Conservation (phyloP, 768 basidiomycete species). For the Tephrocybe sp. region DNA sequence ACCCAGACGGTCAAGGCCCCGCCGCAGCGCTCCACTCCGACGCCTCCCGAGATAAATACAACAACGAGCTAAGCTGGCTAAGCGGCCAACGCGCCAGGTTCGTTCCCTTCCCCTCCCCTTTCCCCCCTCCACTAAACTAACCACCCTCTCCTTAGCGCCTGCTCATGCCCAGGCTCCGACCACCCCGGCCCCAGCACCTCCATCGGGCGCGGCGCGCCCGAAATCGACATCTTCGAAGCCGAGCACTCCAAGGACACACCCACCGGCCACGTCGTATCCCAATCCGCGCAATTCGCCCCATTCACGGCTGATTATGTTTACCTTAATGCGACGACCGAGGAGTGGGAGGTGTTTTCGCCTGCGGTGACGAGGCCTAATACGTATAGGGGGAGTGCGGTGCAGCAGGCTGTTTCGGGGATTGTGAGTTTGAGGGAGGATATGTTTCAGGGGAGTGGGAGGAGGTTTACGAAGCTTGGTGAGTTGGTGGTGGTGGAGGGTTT, state of each 20-base stretch:
- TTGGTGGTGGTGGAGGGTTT: no score
- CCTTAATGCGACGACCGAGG: conserved; percentile 26
- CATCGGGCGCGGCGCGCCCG: conserved; percentile 70
- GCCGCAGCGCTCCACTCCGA: no score
- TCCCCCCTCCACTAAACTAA: no score
- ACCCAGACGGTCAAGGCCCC: no score
- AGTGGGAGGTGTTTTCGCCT: conserved; percentile 33
- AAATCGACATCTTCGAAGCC: conserved; percentile 81
- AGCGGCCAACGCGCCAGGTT: no score
- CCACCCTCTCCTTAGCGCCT: conserved; percentile 43
- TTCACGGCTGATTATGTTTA: conserved; percentile 44
- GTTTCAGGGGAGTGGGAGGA: no score
- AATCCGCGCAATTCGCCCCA: conserved; percentile 70
- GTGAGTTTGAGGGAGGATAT: neutral
- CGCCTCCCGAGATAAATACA: no score
- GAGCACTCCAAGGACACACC: conserved; percentile 52
- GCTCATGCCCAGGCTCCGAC: conserved; percentile 62
- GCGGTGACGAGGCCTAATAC: conserved; percentile 33
- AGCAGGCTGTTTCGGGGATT: conserved; percentile 3
- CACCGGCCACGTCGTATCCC: conserved; percentile 63
- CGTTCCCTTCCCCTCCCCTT: no score
- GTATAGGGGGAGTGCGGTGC: conserved; percentile 51
- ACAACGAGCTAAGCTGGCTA: no score
- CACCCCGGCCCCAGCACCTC: conserved; percentile 66
- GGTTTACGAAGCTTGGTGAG: no score